Conservation (phyloP, 176 grass and related monocot species). For the Hsuehochloa calcarea region DNA sequence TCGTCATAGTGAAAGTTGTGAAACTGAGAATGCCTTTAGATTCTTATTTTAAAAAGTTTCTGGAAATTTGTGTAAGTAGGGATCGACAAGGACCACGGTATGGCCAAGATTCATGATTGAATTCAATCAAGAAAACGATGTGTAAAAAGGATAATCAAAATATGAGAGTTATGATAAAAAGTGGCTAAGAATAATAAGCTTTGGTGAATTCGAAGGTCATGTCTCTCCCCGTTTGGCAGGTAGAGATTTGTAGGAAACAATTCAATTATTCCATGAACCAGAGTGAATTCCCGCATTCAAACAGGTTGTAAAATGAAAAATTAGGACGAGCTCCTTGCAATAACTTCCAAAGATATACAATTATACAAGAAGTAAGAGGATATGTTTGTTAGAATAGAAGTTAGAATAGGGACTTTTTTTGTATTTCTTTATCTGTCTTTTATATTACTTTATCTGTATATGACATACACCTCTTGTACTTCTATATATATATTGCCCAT, state of each 20-base stretch:
- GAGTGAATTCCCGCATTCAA: neutral
- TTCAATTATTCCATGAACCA: neutral
- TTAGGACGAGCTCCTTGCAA: neutral
- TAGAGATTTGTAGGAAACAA: neutral
- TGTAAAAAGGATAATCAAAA: neutral
- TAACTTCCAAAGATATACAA: neutral
- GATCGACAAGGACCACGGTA: constrained; percentile 24
- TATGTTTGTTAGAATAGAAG: too few relatives aligned
- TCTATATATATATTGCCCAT: too few relatives aligned
- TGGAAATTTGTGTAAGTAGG: constrained; percentile 17
- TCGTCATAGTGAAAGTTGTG: constrained; percentile 14
- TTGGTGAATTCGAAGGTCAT: neutral
- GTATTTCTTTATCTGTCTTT: too few relatives aligned
- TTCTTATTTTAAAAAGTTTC: constrained; percentile 16
- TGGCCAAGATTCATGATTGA: constrained; percentile 29
- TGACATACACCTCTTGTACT: too few relatives aligned
- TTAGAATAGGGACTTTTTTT: too few relatives aligned
- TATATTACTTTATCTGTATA: too few relatives aligned
- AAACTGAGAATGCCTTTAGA: constrained; percentile 1
- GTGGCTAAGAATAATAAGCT: neutral
- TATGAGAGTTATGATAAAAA: neutral
- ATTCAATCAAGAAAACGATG: constrained; percentile 36
- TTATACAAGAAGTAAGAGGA: neutral
- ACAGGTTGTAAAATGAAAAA: neutral
- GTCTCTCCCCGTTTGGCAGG: neutral